Evolutionary conservation across 1,139 yeast species (phyloP), one percentile per base, ranked within the genome.

Genomic region (Hanseniaspora gamundiae): DNA sequence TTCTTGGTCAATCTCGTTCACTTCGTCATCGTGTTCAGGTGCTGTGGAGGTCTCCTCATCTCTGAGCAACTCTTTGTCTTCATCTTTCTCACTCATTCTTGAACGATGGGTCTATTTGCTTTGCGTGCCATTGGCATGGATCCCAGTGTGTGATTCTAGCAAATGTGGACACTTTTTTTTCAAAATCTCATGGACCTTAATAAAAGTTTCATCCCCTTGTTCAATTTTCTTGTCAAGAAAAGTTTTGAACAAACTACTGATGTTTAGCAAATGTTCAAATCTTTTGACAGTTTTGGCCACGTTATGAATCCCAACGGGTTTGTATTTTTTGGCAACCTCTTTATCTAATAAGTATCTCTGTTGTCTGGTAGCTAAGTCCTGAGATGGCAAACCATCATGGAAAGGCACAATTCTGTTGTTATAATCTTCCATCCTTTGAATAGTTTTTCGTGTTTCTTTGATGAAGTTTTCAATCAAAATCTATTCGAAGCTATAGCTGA

Each of bases 1-100:
- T 8, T 39, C 27, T 9, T 38, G 30, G 27, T 50, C 53, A 16
- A 53, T 52, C 16, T 50, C 56, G n/a, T 51, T 51, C 8, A 41
- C 43, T 2, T 43, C 46, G 2, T 69, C 64, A 16, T 62, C 62
- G 14, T 67, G 62, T 5, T 54, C 61, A n/a, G 17, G 51, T 51
- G 35, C 61, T 13, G 66, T 62, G 7, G 55, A 61, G 13, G 53
- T 55, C 42, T 61, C 72, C 51, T 76, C 81, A 46, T 74, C 80
- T 38, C 73, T 68, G 54, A 78, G 65, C 41, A 78, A 67, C 54
- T 78, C 83, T 1, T 78, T 82, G 55, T 78, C 85, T 59, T 80
- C 87, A 54, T 79, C 86, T 53, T 77, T 74, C 57, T 78, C 82
- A 0, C 81, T 73, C 49, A 78, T 76, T 46, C 85, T 69, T 51